Conservation (phyloP, 345 rosid genomes). For the Rhizophora apiculata region DNA sequence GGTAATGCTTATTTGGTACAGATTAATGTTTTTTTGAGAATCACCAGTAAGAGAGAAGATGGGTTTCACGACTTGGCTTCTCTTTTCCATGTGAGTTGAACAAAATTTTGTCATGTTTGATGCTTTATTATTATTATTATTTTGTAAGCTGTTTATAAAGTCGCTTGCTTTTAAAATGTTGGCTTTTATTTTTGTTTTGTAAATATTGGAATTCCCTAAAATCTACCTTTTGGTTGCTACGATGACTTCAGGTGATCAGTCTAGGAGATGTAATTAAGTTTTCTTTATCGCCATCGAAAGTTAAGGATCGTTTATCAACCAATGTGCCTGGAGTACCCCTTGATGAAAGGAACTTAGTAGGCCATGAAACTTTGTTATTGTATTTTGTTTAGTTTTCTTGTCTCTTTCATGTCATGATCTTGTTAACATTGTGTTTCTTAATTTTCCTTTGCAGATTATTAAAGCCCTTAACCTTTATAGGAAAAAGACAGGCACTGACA, state of each 20-base stretch:
- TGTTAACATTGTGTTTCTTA: neutral
- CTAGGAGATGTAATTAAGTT: slow-evolving; percentile 86
- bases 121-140: too few relatives aligned
- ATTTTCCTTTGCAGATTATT: slow-evolving; percentile 59
- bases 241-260: slow-evolving; percentile 61
- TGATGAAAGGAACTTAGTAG: slow-evolving; percentile 71
- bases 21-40: slow-evolving; percentile 93
- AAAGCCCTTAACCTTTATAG: slow-evolving; percentile 92
- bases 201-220: neutral
- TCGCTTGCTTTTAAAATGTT: neutral
- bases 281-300: slow-evolving; percentile 79
- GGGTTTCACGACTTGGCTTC: slow-evolving; percentile 96
- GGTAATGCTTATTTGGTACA: slow-evolving; percentile 23
- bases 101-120: neutral
- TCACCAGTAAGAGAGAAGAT: slow-evolving; percentile 77
- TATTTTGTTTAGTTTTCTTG: neutral
- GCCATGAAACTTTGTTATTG: neutral
- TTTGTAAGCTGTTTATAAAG: too few relatives aligned
- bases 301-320: slow-evolving; percentile 70
- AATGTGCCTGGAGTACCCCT: slow-evolving; percentile 84
- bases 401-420: neutral
- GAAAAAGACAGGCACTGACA: slow-evolving; percentile 71
- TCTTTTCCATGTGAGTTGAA: slow-evolving; percentile 72
- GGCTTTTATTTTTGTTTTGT: neutral
- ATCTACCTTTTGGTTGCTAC: slow-evolving; percentile 8